phyloP scores from a whole-genome alignment of 129 eudicot genomes.

The Helianthus annuus region DNA sequence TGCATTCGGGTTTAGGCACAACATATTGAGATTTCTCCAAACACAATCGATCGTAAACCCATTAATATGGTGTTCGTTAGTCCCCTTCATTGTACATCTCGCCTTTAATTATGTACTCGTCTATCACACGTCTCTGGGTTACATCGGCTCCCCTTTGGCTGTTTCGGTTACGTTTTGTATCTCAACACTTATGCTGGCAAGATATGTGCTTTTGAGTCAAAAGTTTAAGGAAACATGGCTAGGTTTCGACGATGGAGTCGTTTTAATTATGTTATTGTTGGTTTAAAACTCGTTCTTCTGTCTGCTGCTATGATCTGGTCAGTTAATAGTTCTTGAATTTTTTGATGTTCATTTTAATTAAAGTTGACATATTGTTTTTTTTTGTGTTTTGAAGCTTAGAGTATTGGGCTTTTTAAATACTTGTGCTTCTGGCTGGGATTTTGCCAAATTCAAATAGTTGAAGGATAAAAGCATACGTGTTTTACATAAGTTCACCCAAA shows the following conservation, averaged over 20 bases:
- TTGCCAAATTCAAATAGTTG: slow-evolving; percentile 49
- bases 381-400: slow-evolving; percentile 53
- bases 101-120: slow-evolving; percentile 60
- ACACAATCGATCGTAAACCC: slow-evolving; percentile 71
- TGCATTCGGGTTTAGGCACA: slow-evolving; percentile 63
- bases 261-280: slow-evolving; percentile 37
- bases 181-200: slow-evolving; percentile 48
- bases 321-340: slow-evolving; percentile 7
- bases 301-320: slow-evolving; percentile 97
- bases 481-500: too few relatives aligned
- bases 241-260: slow-evolving; percentile 56
- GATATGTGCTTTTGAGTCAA: slow-evolving; percentile 42
- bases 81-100: slow-evolving; percentile 56
- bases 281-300: slow-evolving; percentile 76
- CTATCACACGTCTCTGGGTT: slow-evolving; percentile 52
- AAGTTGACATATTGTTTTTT: not conserved
- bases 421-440: slow-evolving; percentile 79
- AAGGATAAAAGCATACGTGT: too few relatives aligned
- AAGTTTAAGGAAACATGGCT: slow-evolving; percentile 62
- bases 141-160: slow-evolving; percentile 70
- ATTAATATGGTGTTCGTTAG: slow-evolving; percentile 56
- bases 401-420: slow-evolving; percentile 87
- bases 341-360: not conserved
- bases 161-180: slow-evolving; percentile 69
- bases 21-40: slow-evolving; percentile 79